These are phyloP conservation scores for Cyclotella choctawhatcheeana DNA, from an alignment of 108 stramenopile genomes.

Conservation along the genomic window DNA sequence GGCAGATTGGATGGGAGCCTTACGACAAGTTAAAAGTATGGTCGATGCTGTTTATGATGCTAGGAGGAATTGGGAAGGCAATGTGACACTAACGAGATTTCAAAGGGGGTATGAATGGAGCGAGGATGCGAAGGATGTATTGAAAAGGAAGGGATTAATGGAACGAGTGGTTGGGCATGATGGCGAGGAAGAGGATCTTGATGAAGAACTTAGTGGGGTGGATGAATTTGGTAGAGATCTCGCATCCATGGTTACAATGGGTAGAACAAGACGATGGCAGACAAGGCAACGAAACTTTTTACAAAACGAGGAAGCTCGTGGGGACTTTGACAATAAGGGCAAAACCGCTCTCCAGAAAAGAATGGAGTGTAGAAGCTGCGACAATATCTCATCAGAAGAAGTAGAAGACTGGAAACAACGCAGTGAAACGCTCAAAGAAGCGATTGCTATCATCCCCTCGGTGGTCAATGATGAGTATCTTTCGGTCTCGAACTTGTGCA, in stretches of 20 bases:
- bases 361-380: constrained; percentile 17
- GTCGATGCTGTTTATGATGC: constrained; percentile 54
- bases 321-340: neutral
- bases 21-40: constrained; percentile 67
- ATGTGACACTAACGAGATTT: constrained; percentile 26
- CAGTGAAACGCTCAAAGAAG: constrained; percentile 54
- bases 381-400: constrained; percentile 35
- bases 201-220: constrained; percentile 26
- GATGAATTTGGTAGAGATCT: constrained; percentile 90
- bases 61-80: constrained; percentile 47
- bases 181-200: constrained; percentile 29
- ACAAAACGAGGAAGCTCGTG: neutral
- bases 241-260: constrained; percentile 58
- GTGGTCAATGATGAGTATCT: constrained; percentile 73
- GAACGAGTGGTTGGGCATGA: constrained; percentile 48
- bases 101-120: constrained; percentile 59
- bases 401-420: constrained; percentile 51
- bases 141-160: constrained; percentile 50
- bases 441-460: constrained; percentile 57
- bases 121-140: constrained; percentile 58
- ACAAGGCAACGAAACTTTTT: constrained; percentile 26
- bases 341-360: neutral
- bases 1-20: constrained; percentile 74
- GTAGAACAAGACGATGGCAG: constrained; percentile 57
- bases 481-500: constrained; percentile 42